Evolutionary conservation across 1,284 basidiomycete species (phyloP).

Genomic region (Fomitiporia mediterranea): DNA sequence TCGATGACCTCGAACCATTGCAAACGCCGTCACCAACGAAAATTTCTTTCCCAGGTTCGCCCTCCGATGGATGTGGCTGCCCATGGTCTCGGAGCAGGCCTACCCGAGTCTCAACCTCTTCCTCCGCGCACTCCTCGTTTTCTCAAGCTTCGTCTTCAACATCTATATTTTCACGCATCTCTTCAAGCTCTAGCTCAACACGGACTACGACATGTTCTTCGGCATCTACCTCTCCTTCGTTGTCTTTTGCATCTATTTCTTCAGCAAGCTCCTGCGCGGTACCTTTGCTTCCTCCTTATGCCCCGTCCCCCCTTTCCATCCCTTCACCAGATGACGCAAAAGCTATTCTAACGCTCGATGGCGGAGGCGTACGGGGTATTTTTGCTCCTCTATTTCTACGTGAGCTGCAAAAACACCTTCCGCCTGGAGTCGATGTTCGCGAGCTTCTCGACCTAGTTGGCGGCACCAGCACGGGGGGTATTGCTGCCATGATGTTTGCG

Average conservation of each 20-base stretch:
- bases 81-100: not conserved
- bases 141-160: not conserved
- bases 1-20: not conserved
- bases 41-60: not conserved
- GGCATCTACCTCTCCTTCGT: not conserved
- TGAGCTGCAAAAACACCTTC: constrained; percentile 13
- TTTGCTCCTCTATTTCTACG: constrained; percentile 16
- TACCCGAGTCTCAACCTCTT: constrained; percentile 2
- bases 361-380: constrained; percentile 19
- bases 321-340: constrained; percentile 11
- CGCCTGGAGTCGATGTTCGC: constrained; percentile 13
- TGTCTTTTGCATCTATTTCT: constrained; percentile 4
- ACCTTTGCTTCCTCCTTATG: constrained; percentile 16
- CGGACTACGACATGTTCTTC: not conserved
- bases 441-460: constrained; percentile 18
- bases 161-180: not conserved
- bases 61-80: no score
- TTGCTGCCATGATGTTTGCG: constrained; percentile 17
- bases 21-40: not conserved
- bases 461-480: constrained; percentile 16
- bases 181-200: not conserved
- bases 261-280: constrained; percentile 9
- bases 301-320: constrained; percentile 1
- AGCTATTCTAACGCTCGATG: constrained; percentile 16
- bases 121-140: constrained; percentile 2